Conservation (phyloP, 352 stramenopile species). For the Phytopythium helicoides region DNA sequence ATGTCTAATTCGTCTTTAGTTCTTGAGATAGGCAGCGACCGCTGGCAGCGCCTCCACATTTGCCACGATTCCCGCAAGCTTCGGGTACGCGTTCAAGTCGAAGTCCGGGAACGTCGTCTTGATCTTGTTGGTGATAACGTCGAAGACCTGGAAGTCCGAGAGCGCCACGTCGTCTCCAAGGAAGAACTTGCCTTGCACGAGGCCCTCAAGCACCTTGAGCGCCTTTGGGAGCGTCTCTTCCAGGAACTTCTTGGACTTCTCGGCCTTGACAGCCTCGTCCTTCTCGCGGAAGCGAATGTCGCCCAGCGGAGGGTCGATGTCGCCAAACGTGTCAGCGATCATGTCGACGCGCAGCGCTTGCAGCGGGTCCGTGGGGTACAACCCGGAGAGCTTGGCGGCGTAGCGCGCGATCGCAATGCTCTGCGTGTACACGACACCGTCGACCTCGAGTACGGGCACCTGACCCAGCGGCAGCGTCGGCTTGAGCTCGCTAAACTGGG, state of each 20-base stretch:
- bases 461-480: slow-evolving; percentile 36
- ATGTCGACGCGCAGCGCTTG: slow-evolving; percentile 27
- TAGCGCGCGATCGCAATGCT: slow-evolving; percentile 43
- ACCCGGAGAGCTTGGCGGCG: slow-evolving; percentile 28
- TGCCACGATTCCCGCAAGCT: slow-evolving; percentile 33
- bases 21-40: slow-evolving; percentile 43
- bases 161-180: slow-evolving; percentile 36
- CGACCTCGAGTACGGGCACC: slow-evolving; percentile 32
- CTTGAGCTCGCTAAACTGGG: slow-evolving; percentile 35
- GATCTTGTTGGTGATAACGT: slow-evolving; percentile 38
- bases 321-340: slow-evolving; percentile 14
- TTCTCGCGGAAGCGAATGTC: slow-evolving; percentile 24
- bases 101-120: slow-evolving; percentile 26
- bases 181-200: slow-evolving; percentile 50
- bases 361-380: slow-evolving; percentile 28
- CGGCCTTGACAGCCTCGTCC: slow-evolving; percentile 36
- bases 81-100: slow-evolving; percentile 33
- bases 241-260: slow-evolving; percentile 39
- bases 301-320: slow-evolving; percentile 9
- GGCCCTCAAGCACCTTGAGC: slow-evolving; percentile 35
- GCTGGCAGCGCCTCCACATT: slow-evolving; percentile 33
- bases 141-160: slow-evolving; percentile 45
- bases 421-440: slow-evolving; percentile 32
- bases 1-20: slow-evolving; percentile 5
- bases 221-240: slow-evolving; percentile 33